Conservation (phyloP, 495 filamentous ascomycete species). For the Trichocladium uniseriatum region DNA sequence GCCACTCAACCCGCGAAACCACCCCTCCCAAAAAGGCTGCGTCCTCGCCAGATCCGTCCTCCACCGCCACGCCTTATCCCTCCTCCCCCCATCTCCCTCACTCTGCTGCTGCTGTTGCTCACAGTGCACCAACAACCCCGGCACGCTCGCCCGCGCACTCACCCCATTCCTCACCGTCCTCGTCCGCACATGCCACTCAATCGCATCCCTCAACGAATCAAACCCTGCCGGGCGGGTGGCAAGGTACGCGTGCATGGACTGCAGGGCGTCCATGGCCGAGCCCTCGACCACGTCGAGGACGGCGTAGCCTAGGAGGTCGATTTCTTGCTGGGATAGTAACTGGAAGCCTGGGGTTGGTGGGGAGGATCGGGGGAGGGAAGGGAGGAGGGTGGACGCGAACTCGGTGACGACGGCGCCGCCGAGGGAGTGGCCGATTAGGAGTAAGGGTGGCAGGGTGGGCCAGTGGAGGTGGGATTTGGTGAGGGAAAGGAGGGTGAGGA, state of each 20-base stretch:
- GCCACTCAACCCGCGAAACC: slow-evolving; percentile 78
- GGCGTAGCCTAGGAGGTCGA: slow-evolving; percentile 64
- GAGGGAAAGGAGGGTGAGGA: slow-evolving; percentile 57
- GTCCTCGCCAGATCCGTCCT: slow-evolving; percentile 75
- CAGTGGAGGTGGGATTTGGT: slow-evolving; percentile 58
- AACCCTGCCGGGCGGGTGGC: slow-evolving; percentile 75
- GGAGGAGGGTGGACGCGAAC: slow-evolving; percentile 43
- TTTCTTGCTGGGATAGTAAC: neutral
- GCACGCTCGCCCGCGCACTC: slow-evolving; percentile 80
- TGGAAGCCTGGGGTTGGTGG: neutral
- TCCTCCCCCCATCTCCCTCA: neutral
- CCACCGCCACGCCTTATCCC: slow-evolving; percentile 57
- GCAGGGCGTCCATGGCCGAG: slow-evolving; percentile 76
- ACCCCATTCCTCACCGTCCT: slow-evolving; percentile 75
- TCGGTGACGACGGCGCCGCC: slow-evolving; percentile 93
- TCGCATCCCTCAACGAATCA: slow-evolving; percentile 59
- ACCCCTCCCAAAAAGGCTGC: slow-evolving; percentile 86
- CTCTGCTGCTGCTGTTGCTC: slow-evolving; percentile 26
- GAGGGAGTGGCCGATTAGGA: slow-evolving; percentile 89
- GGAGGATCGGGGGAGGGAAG: neutral
- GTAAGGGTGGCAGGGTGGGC: slow-evolving; percentile 59
- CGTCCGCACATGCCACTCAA: slow-evolving; percentile 92
- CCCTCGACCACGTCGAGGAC: slow-evolving; percentile 96
- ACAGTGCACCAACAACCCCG: slow-evolving; percentile 54
- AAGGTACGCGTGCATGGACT: slow-evolving; percentile 88